Conservation (phyloP, 2,329 filamentous ascomycete genomes). For the Sporothrix luriei region DNA sequence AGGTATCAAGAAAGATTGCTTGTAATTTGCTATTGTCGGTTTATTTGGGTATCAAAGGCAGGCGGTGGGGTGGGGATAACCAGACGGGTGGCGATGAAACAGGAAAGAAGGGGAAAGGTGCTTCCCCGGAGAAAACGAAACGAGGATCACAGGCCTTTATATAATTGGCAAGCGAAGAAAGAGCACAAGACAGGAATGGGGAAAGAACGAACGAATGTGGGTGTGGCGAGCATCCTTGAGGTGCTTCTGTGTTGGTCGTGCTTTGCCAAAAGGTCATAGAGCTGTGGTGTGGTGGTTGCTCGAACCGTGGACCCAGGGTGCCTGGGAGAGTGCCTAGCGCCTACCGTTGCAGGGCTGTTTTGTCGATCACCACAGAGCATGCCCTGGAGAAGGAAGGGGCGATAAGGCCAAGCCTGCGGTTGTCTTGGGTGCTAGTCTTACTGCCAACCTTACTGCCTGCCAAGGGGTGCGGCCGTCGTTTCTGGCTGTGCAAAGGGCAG, state of each 20-base stretch:
- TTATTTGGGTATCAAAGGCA: conserved; percentile 2
- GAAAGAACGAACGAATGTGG: background rate
- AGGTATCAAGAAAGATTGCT: background rate
- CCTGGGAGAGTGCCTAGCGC: background rate
- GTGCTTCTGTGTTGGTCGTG: background rate
- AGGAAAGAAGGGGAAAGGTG: background rate
- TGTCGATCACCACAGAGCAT: background rate
- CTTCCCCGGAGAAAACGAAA: conserved; percentile 9
- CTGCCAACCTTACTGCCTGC: background rate
- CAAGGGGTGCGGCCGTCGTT: background rate
- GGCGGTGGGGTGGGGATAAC: background rate
- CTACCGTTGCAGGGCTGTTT: conserved; percentile 3
- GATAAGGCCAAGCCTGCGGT: conserved; percentile 20
- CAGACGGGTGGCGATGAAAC: conserved; percentile 10
- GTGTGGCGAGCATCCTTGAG: background rate
- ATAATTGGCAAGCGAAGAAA: background rate
- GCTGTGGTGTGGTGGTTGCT: too few relatives aligned
- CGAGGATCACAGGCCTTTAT: conserved; percentile 22
- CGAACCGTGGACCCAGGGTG: background rate
- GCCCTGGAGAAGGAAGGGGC: conserved; percentile 16
- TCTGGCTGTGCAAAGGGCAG: conserved; percentile 23
- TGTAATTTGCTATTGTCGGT: background rate
- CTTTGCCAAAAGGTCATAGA: background rate
- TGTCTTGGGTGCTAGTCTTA: background rate
- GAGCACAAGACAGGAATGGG: background rate